Evolutionary conservation across 208 protist species (phyloP).

Genomic region (Strigomonas culicis): DNA sequence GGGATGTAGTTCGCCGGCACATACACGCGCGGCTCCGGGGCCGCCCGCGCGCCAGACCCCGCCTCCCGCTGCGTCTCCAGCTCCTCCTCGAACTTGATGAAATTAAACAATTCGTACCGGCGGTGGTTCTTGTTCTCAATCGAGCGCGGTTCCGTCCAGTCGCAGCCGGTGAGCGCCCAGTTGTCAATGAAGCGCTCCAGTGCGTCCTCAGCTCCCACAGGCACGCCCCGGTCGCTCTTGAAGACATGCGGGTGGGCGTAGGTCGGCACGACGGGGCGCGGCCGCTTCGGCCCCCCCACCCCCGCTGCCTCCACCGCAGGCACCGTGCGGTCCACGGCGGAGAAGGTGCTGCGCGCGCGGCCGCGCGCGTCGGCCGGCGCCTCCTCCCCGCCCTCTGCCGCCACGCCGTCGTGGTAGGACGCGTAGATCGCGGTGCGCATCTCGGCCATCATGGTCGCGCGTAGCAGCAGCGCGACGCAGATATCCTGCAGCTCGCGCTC

Average conservation of each 20-base stretch:
- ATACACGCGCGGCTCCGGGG: background rate
- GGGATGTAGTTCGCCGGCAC: slow-evolving; percentile 39
- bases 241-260: too few species aligned
- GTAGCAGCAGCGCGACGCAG: slow-evolving; percentile 59
- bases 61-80: background rate
- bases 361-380: background rate
- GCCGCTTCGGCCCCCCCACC: too few species aligned
- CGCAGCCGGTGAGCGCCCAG: slow-evolving; percentile 72
- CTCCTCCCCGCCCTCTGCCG: slow-evolving; percentile 6
- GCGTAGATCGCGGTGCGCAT: slow-evolving; percentile 66
- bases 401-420: slow-evolving; percentile 48
- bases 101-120: slow-evolving; percentile 37
- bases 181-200: slow-evolving; percentile 21
- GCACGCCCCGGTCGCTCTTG: background rate
- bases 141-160: slow-evolving; percentile 68
- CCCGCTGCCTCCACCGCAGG: too few species aligned
- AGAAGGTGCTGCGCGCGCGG: too few species aligned
- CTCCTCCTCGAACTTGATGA: slow-evolving; percentile 11
- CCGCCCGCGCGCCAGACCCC: background rate
- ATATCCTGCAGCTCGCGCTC: slow-evolving; percentile 80
- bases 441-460: slow-evolving; percentile 35
- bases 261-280: too few species aligned
- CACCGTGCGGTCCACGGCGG: too few species aligned
- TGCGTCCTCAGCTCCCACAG: slow-evolving; percentile 5
- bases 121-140: slow-evolving; percentile 42